Conservation (phyloP, 2,329 filamentous ascomycete genomes). For the Aureobasidium sp. region DNA sequence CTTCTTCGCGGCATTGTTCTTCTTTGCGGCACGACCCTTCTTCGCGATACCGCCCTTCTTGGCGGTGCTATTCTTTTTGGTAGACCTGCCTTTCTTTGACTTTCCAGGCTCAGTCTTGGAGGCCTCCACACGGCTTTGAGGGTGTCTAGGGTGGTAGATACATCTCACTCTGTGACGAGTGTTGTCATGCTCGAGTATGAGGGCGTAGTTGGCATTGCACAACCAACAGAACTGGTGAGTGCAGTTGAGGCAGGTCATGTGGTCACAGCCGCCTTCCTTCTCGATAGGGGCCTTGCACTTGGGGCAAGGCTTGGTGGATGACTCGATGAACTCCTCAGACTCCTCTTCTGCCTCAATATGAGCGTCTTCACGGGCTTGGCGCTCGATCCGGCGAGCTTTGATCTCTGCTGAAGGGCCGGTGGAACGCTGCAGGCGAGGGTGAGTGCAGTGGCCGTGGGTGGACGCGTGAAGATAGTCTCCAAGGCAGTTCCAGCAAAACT, state of each 20-base stretch:
- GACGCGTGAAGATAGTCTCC: not conserved
- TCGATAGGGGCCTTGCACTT: constrained; percentile 25
- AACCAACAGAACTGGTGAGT: constrained; percentile 27
- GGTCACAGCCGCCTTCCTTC: constrained; percentile 29
- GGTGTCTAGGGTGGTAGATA: not conserved
- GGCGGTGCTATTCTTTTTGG: too few species aligned
- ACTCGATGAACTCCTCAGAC: constrained; percentile 20
- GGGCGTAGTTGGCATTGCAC: constrained; percentile 20
- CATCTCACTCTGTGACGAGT: not conserved
- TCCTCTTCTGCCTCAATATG: not conserved
- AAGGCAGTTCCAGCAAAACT: not conserved
- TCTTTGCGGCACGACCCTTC: not conserved
- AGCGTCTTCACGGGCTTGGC: constrained; percentile 14
- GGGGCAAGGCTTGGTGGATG: constrained; percentile 26
- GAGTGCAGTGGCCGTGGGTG: not conserved
- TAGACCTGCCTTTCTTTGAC: not conserved
- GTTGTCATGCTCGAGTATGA: not conserved
- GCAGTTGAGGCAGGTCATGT: constrained; percentile 26
- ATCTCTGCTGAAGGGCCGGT: not conserved
- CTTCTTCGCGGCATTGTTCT: not conserved
- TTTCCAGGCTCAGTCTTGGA: not conserved
- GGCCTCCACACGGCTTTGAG: not conserved
- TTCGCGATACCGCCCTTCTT: not conserved
- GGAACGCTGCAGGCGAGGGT: not conserved
- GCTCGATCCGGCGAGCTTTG: not conserved